Percentiles rank a stretch among this genome's conserved stretches.
Conservation (phyloP, 805 yeast genomes). For the Kuraishia molischiana region DNA sequence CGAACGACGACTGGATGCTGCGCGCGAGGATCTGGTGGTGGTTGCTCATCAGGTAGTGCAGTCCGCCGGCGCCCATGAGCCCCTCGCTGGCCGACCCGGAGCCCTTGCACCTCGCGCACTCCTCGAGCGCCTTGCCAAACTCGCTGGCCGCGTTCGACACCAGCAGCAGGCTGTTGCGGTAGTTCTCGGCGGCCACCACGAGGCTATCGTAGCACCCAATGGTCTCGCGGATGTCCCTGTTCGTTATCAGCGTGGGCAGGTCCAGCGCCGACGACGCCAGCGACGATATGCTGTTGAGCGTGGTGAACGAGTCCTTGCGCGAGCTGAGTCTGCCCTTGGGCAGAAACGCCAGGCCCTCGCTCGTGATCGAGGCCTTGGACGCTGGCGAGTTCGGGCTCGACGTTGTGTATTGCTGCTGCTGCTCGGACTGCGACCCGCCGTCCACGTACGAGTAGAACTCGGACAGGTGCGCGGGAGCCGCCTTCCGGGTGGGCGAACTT, state of each 20-base stretch:
- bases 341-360: neutral
- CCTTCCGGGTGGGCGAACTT: slow-evolving; percentile 14
- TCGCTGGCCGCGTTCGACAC: slow-evolving; percentile 56
- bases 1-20: slow-evolving; percentile 43
- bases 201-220: slow-evolving; percentile 37
- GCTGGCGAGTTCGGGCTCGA: slow-evolving; percentile 1
- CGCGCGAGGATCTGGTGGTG: slow-evolving; percentile 65
- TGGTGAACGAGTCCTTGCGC: slow-evolving; percentile 17
- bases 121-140: slow-evolving; percentile 63
- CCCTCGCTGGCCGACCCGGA: slow-evolving; percentile 54
- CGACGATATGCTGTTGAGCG: slow-evolving; percentile 33
- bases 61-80: slow-evolving; percentile 61
- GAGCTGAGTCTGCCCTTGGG: neutral
- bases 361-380: slow-evolving; percentile 1
- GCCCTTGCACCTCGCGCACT: slow-evolving; percentile 52
- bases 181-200: slow-evolving; percentile 32
- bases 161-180: slow-evolving; percentile 33
- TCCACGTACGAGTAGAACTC: slow-evolving; percentile 50
- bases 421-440: slow-evolving; percentile 9
- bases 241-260: slow-evolving; percentile 49
- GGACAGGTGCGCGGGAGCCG: slow-evolving; percentile 45
- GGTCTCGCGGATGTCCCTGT: slow-evolving; percentile 46
- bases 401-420: slow-evolving; percentile 1
- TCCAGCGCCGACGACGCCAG: slow-evolving; percentile 46
- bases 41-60: slow-evolving; percentile 67